Evolutionary conservation across 169 alveolate species (phyloP).

Genomic region (Cryptosporidium ubiquitum): DNA sequence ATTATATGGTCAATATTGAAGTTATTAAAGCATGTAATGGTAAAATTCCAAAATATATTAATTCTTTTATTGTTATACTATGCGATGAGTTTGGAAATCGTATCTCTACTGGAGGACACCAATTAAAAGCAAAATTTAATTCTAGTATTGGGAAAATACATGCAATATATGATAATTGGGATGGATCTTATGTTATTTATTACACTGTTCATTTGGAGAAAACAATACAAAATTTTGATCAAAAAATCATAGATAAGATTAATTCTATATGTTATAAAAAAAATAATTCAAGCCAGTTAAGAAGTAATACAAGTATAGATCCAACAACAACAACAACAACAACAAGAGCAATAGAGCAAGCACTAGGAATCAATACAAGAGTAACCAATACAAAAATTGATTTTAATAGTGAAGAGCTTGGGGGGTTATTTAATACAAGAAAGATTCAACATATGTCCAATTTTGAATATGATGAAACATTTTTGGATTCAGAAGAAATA

Average conservation of each 20-base stretch:
- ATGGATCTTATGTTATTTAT: constrained; percentile 74
- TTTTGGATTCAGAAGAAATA: constrained; percentile 23
- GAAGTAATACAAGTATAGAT: neutral
- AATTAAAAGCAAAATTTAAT: constrained; percentile 65
- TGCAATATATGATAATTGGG: constrained; percentile 75
- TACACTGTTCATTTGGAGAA: constrained; percentile 71
- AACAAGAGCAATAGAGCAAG: constrained; percentile 65
- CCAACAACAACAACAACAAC: constrained; percentile 16
- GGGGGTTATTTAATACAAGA: constrained; percentile 4
- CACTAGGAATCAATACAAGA: constrained; percentile 20
- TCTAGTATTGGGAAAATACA: constrained; percentile 74
- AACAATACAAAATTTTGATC: constrained; percentile 33
- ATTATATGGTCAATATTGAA: constrained; percentile 38
- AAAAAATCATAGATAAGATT: constrained; percentile 29
- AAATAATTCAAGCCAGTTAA: neutral
- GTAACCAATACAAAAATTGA: constrained; percentile 44
- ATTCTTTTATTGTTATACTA: constrained; percentile 64
- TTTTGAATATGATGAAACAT: neutral
- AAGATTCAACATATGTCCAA: constrained; percentile 39
- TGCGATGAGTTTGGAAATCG: constrained; percentile 76
- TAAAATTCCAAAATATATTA: constrained; percentile 39
- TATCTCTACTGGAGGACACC: constrained; percentile 77
- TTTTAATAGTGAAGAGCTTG: constrained; percentile 36
- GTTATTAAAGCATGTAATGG: constrained; percentile 57
- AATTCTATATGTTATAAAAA: neutral